Evolutionary conservation across 148 eudicot genomes (phyloP).

Genomic region (Dysphania ambrosioides): DNA sequence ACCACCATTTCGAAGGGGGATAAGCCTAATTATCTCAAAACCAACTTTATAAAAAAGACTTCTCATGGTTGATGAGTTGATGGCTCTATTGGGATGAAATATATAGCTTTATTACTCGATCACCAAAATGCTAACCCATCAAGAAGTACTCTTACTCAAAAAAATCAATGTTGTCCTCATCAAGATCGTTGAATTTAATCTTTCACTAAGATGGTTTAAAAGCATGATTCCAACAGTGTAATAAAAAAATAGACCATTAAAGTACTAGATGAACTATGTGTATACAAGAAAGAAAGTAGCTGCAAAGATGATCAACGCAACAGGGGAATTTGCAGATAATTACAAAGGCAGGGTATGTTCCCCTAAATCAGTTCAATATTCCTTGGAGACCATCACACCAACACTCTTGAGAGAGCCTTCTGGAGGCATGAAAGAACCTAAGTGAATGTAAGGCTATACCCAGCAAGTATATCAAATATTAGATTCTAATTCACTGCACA

Average conservation of each 20-base stretch:
- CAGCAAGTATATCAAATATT: neutral
- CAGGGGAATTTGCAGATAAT: too few relatives aligned
- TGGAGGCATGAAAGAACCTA: neutral
- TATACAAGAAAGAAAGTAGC: too few relatives aligned
- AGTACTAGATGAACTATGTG: too few relatives aligned
- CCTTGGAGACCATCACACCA: neutral
- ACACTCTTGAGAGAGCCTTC: neutral
- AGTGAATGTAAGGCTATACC: neutral
- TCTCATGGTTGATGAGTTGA: neutral
- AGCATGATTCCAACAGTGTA: too few relatives aligned
- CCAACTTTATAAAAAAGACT: neutral
- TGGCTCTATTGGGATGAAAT: neutral
- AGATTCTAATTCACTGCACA: too few relatives aligned
- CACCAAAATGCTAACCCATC: neutral
- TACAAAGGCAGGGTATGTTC: neutral
- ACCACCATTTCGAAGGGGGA: neutral
- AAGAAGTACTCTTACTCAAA: too few relatives aligned
- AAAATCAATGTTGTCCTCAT: too few relatives aligned
- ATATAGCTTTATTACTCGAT: neutral
- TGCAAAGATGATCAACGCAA: too few relatives aligned
- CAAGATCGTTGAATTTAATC: too few relatives aligned
- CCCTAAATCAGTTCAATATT: neutral
- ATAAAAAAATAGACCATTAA: too few relatives aligned
- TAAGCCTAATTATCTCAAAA: neutral
- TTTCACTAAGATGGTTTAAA: too few relatives aligned